Base-by-base conservation (phyloP, 805 yeast species). In the Lipomyces japonicus region DNA sequence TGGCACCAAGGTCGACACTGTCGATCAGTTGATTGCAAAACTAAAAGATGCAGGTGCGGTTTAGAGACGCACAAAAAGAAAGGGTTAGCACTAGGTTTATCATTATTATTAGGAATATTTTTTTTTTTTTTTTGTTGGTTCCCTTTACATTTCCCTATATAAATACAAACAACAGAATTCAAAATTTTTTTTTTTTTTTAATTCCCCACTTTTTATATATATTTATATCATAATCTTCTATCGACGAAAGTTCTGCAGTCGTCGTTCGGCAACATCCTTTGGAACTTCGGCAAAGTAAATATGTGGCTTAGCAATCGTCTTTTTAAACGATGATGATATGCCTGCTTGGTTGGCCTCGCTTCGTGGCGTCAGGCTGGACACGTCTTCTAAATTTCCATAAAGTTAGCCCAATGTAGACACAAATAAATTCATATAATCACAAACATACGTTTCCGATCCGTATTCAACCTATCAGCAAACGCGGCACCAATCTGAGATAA, bases 11-110 rank as follows among this genome's bases (percentile, higher is more conserved):
- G 95, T 93, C 21, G 78, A 71, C 14, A 71, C 75, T 44, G 96
- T 89, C 40, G 97, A 87, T 64, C 96, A 87, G 69, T 75, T 93
- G 63, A 70, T 93, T 48, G 65, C 75, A 45, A 86, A 86, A 66
- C 76, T 93, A 66, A 87, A 87, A 71, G 90, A 83, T 47, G 71
- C 73, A 40, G 86, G 86, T 63, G 86, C 86, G 42, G 73, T 84
- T 49, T 83, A 75, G 45, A 18, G 31, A n/a, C 3, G 4, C 40
- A 10, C 10, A 19, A 19, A 24, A 16, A 2, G 9, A 6, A 4
- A 10, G 23, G 22, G 6, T 19, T 4, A 21, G 2, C 4, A 5
- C 23, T n/a, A 4, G 22, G 12, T 7, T 14, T 9, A 31, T 21
- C 12, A 34, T 2, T 31, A 18, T 3, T 14, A 22, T 16, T 4